Evolutionary conservation across 352 stramenopile genomes (phyloP).

Genomic region (Saprolegnia parasitica): DNA sequence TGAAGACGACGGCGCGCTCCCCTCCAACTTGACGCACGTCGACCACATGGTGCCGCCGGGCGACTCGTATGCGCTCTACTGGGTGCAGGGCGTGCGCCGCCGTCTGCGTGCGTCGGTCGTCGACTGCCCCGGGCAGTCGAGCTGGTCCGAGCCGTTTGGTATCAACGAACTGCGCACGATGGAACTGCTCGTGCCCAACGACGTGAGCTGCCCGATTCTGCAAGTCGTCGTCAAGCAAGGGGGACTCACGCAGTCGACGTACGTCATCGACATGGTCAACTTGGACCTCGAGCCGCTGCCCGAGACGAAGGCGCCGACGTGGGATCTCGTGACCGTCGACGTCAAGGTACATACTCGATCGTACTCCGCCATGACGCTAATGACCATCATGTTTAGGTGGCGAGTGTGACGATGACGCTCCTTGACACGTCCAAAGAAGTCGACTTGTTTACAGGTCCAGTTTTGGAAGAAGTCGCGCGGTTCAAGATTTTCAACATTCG

Average conservation of each 20-base stretch:
- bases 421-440: slow-evolving; percentile 37
- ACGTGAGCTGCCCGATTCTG: slow-evolving; percentile 32
- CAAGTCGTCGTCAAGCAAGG: slow-evolving; percentile 65
- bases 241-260: slow-evolving; percentile 67
- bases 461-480: slow-evolving; percentile 52
- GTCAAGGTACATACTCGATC: slow-evolving; percentile 4
- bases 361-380: slow-evolving; percentile 30
- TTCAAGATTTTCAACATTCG: slow-evolving; percentile 64
- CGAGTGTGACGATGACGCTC: slow-evolving; percentile 61
- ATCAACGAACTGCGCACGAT: slow-evolving; percentile 45
- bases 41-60: slow-evolving; percentile 68
- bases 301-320: slow-evolving; percentile 5
- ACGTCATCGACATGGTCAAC: slow-evolving; percentile 53
- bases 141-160: slow-evolving; percentile 57
- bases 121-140: slow-evolving; percentile 40
- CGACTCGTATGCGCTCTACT: slow-evolving; percentile 76
- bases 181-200: slow-evolving; percentile 48
- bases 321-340: slow-evolving; percentile 22
- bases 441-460: slow-evolving; percentile 2
- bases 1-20: slow-evolving; percentile 35
- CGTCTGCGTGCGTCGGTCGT: slow-evolving; percentile 57
- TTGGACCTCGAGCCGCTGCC: slow-evolving; percentile 9
- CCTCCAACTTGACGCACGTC: slow-evolving; percentile 10
- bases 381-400: slow-evolving; percentile 57
- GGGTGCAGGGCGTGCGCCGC: slow-evolving; percentile 50